phyloP scores from a whole-genome alignment of 768 basidiomycete genomes.

The Mycena polygramma region DNA sequence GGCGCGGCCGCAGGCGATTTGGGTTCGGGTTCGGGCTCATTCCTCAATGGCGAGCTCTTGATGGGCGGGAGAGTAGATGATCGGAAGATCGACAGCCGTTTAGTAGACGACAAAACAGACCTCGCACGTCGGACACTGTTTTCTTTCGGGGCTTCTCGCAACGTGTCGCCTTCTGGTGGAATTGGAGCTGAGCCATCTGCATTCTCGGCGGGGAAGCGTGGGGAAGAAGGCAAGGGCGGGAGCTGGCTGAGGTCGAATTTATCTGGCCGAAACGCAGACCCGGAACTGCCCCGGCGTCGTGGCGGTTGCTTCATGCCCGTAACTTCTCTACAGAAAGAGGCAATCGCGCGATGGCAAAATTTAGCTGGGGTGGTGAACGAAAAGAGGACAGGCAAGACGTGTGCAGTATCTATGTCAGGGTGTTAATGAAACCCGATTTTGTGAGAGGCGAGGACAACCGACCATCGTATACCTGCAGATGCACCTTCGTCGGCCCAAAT shows the following conservation, averaged over 20 bases:
- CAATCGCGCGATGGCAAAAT: constrained; percentile 84
- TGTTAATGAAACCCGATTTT: constrained; percentile 41
- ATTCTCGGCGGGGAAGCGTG: neutral
- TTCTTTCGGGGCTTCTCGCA: constrained; percentile 1
- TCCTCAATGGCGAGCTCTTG: neutral
- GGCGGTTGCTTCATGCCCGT: constrained; percentile 59
- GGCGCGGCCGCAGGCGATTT: neutral
- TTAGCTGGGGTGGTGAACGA: constrained; percentile 84
- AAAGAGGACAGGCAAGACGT: constrained; percentile 81
- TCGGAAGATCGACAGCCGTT: constrained; percentile 28
- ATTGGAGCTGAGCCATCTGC: neutral
- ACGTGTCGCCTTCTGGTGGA: neutral
- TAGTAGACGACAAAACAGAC: constrained; percentile 17
- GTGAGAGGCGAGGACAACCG: constrained; percentile 40
- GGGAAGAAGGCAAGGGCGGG: constrained; percentile 33
- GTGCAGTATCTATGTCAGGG: constrained; percentile 68
- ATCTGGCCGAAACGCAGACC: constrained; percentile 14
- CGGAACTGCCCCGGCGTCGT: constrained; percentile 26
- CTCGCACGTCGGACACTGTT: constrained; percentile 21
- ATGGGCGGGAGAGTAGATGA: constrained; percentile 30
- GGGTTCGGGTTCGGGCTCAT: neutral
- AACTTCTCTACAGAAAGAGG: constrained; percentile 75
- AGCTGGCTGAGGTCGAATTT: constrained; percentile 31
- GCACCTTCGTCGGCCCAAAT: constrained; percentile 80
- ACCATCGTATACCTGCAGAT: constrained; percentile 95